Evolutionary conservation across 306 rosid genomes (phyloP), one percentile per base, ranked within the genome.

Genomic region (Corylus heterophylla): DNA sequence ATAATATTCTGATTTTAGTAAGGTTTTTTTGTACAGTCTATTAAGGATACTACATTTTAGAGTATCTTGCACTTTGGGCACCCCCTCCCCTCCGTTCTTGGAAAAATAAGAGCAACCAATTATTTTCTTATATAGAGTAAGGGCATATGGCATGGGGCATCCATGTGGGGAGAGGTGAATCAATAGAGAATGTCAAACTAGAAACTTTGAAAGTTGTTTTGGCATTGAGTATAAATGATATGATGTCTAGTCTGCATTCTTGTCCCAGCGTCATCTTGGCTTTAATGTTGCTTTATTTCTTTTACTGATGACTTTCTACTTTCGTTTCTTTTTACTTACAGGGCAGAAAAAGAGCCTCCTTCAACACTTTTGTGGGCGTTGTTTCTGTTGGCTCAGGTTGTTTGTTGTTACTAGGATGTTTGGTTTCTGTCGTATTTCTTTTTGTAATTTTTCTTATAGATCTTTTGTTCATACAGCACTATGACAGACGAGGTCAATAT

Each of bases 281-380:
- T 58, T 56, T 70, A 25, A 61, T 14, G 67, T 68, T 3, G 63
- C 80, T 63, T 78, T 58, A 8, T 42, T 71, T 76, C 66, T 71
- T 79, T 18, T 80, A 54, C 51, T 83, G 74, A 69, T 75, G 56
- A 61, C 56, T 72, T 66, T 35, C 29, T 42, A 22, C 61, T 52
- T 55, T 69, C 69, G 9, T 63, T 64, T 82, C 74, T 71, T 68
- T 22, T 70, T 74, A 74, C 62, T 42, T 86, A 66, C 87, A 96
- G 99, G 74, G 83, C 44, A 14, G 92, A 93, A 66, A 93, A 91
- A 81, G 99, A 96, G 63, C 90, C 94, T 77, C 97, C 99, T 83
- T 96, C 99, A 69, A 91, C 99, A 74, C 98, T 87, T 75, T 39
- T 96, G 97, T 96, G 99, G 99, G 77, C 89, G 64, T 87, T 96